phyloP scores from a whole-genome alignment of 495 filamentous ascomycete species.

The Talaromyces ruber region DNA sequence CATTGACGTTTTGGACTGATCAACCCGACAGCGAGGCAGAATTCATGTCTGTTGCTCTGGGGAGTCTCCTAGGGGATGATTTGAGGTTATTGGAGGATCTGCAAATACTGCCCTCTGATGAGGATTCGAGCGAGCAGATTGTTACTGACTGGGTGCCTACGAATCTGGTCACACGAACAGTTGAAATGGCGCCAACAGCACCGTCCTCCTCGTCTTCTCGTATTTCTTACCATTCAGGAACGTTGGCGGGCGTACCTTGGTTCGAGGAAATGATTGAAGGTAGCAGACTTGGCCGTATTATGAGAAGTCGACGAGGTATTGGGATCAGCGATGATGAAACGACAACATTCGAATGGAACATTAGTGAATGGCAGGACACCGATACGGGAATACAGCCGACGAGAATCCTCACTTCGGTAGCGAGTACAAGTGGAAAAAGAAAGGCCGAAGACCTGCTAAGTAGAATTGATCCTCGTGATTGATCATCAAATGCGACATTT shows the following conservation, averaged over 20 bases:
- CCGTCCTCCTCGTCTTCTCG: constrained; percentile 4
- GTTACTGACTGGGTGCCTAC: not conserved
- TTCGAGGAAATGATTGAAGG: constrained; percentile 74
- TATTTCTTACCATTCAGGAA: constrained; percentile 23
- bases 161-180: not conserved
- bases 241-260: constrained; percentile 59
- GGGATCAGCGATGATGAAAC: constrained; percentile 45
- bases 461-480: not conserved
- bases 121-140: constrained; percentile 22
- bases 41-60: constrained; percentile 66
- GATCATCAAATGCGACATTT: not conserved
- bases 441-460: constrained; percentile 1
- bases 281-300: constrained; percentile 59
- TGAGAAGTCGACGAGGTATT: constrained; percentile 47
- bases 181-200: constrained; percentile 3
- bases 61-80: constrained; percentile 58
- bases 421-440: not conserved
- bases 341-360: constrained; percentile 70
- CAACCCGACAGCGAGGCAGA: constrained; percentile 57
- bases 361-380: constrained; percentile 66
- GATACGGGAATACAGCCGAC: constrained; percentile 9
- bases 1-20: constrained; percentile 73
- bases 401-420: not conserved
- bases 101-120: constrained; percentile 46
- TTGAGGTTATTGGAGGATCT: constrained; percentile 60